These are phyloP conservation scores for Podila epicladia DNA, from an alignment of 192 early-diverging fungal genomes.

Conservation along the genomic window DNA sequence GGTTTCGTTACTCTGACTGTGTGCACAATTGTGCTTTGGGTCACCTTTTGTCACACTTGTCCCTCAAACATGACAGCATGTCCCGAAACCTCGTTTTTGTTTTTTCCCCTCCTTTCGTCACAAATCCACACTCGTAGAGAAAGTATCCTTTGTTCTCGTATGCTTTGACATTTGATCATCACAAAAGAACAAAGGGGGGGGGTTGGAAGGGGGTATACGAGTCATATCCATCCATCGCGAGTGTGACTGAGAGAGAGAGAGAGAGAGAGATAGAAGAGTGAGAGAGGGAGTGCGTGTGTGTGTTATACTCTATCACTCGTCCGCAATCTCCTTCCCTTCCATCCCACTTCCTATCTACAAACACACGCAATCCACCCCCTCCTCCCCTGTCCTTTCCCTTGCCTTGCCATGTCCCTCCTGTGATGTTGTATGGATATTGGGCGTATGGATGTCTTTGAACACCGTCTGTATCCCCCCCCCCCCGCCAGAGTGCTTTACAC, in stretches of 20 bases:
- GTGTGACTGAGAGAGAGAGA: no score
- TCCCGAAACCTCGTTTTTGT: neutral
- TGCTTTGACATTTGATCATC: neutral
- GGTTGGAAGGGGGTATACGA: neutral
- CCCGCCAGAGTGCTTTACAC: no score
- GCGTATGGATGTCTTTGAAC: no score
- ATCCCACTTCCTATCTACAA: neutral
- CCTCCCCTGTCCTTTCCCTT: neutral
- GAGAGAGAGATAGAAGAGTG: no score
- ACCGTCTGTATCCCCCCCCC: no score
- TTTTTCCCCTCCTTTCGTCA: neutral
- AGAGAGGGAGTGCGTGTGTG: no score
- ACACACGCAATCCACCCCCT: neutral
- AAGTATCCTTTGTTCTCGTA: slow-evolving; percentile 1
- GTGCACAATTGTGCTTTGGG: no score
- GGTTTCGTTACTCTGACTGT: no score
- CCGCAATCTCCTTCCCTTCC: neutral
- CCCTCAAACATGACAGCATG: neutral
- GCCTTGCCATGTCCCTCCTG: neutral
- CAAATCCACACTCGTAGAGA: neutral
- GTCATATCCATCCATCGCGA: neutral
- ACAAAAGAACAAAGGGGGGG: no score
- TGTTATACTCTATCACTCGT: neutral
- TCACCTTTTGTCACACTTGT: no score
- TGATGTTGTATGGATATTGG: no score